Base-by-base conservation (phyloP, 192 early-diverging fungal genomes). In the Coemansia sp. region DNA sequence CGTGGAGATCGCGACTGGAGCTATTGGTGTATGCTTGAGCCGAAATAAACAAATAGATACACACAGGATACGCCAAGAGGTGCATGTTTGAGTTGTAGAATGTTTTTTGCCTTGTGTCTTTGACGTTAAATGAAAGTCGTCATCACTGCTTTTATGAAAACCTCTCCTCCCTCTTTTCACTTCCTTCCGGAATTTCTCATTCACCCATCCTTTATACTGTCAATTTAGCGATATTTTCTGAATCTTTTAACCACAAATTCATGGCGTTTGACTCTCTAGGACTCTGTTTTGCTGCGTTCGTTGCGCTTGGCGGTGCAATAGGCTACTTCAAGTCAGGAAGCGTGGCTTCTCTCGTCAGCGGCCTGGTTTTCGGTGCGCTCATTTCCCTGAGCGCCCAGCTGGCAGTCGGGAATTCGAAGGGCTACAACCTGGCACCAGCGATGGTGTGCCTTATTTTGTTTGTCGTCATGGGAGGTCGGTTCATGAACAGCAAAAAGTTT, bases 281-380 rank as follows among this genome's bases (percentile, higher is more conserved):
- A 5, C 50, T 78, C 31, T 65, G 47, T 8, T 78, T 78, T 34
- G 61, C 65, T 45, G 59, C 41, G 17, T 55, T 78, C 23, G 54
- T 78, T 31, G 69, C 65, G 10, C 52, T 78, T 3, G 75, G 75
- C 64, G 75, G 75, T 11, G 47, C 62, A 20, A 50, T 72, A 15
- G 75, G 75, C 1, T 71, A 67, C 23, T 50, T 72, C n/a, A 78
- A 78, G 53, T 70, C 75, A 5, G 38, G 36, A 68, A 78, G 75
- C 30, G 48, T 56, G 2, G 69, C 68, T 20, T 78, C 75, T 28
- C 69, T 78, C 11, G 69, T 64, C 13, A 72, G 65, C 59, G 75
- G 75, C 0, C 62, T 78, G 13, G 48, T 64, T 5, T 78, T 78
- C 54, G 68, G 75, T 20, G 64, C 61, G 30, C 75, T 78, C 23